These are phyloP conservation scores for Fraxinus latifolia DNA, from an alignment of 305 asterid species.

Conservation along the genomic window DNA sequence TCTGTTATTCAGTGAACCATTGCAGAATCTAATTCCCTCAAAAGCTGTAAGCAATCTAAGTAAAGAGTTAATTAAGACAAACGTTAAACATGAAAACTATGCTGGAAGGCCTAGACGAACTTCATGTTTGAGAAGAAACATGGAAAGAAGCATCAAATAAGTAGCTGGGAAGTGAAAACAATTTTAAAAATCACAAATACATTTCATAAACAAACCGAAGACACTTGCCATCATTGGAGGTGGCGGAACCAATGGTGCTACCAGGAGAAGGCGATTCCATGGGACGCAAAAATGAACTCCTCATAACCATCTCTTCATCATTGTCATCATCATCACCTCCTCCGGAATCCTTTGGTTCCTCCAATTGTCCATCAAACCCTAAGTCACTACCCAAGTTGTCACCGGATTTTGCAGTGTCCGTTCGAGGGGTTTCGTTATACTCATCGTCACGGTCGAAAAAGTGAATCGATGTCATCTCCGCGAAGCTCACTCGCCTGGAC, in stretches of 20 bases:
- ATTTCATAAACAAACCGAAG: constrained; percentile 10
- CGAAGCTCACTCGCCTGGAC: constrained; percentile 94
- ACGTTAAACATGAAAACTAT: not conserved
- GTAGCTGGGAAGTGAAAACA: not conserved
- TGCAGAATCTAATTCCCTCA: not conserved
- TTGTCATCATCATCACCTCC: constrained; percentile 48
- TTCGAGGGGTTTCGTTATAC: constrained; percentile 46
- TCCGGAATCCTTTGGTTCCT: constrained; percentile 35
- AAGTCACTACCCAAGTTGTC: constrained; percentile 27
- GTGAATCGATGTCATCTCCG: constrained; percentile 83
- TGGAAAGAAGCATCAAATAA: not conserved
- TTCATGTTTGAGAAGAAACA: not conserved
- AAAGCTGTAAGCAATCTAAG: not conserved
- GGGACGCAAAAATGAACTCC: constrained; percentile 57
- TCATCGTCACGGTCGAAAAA: constrained; percentile 91
- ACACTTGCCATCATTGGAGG: constrained; percentile 80
- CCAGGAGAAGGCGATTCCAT: constrained; percentile 82
- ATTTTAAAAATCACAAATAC: not conserved
- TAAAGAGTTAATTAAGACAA: not conserved
- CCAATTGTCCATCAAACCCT: constrained; percentile 35
- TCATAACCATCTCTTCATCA: constrained; percentile 52
- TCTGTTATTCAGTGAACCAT: not conserved
- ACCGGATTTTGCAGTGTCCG: constrained; percentile 23
- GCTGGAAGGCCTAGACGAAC: not conserved
- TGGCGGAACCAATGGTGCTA: constrained; percentile 79